These are phyloP conservation scores for Vigna mungo DNA, from an alignment of 306 rosid genomes.

Conservation along the genomic window DNA sequence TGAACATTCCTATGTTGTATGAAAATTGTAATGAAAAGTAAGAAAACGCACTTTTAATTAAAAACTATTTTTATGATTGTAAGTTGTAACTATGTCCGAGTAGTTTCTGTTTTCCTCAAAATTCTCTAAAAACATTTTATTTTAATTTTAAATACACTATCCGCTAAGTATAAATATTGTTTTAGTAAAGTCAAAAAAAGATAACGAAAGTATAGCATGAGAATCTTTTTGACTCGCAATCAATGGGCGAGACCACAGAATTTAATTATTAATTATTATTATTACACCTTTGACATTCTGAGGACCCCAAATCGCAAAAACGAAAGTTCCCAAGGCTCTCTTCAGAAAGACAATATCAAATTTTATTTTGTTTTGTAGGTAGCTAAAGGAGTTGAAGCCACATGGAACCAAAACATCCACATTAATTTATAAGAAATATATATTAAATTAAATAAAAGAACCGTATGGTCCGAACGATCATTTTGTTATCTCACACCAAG, in stretches of 20 bases:
- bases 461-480: too few relatives aligned
- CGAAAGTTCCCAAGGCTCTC: background rate
- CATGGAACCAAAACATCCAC: background rate
- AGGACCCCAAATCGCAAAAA: background rate
- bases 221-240: constrained; percentile 10
- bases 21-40: too few relatives aligned
- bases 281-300: background rate
- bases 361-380: background rate
- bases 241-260: constrained; percentile 39
- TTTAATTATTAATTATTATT: too few relatives aligned
- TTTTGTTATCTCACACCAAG: too few relatives aligned
- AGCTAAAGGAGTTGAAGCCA: constrained; percentile 16
- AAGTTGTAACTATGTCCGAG: too few relatives aligned
- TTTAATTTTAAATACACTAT: too few relatives aligned
- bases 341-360: constrained; percentile 13
- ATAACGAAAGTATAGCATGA: background rate
- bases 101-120: too few relatives aligned
- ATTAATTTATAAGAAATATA: background rate
- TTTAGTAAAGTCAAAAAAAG: background rate
- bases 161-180: too few relatives aligned
- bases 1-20: too few relatives aligned
- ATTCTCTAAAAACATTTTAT: too few relatives aligned
- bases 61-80: too few relatives aligned
- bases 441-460: background rate
- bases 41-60: too few relatives aligned